phyloP scores from a whole-genome alignment of 305 asterid species.

The Solanum chacoense region DNA sequence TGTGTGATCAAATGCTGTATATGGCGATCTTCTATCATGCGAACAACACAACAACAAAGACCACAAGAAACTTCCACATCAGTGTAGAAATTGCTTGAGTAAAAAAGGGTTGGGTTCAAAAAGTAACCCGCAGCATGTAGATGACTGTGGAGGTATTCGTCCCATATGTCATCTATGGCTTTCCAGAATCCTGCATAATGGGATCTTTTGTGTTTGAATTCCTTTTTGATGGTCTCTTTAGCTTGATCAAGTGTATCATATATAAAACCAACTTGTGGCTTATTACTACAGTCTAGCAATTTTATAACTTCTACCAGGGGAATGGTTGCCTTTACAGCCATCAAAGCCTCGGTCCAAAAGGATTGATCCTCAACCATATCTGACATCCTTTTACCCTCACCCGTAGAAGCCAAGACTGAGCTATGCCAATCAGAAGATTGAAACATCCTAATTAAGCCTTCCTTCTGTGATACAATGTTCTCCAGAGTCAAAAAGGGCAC shows the following conservation, averaged over 20 bases:
- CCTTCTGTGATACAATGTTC: constrained; percentile 30
- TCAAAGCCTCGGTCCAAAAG: constrained; percentile 34
- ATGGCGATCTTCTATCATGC: constrained; percentile 8
- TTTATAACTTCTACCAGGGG: constrained; percentile 45
- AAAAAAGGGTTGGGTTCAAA: constrained; percentile 42
- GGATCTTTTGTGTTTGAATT: constrained; percentile 17
- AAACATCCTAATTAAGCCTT: constrained; percentile 16
- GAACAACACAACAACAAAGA: constrained; percentile 19
- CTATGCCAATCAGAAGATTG: constrained; percentile 12
- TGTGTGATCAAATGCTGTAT: constrained; percentile 14
- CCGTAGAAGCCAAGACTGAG: constrained; percentile 6
- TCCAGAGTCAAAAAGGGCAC: constrained; percentile 40
- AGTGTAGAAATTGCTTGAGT: constrained; percentile 14
- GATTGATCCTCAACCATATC: constrained; percentile 24
- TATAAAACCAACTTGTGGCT: constrained; percentile 31
- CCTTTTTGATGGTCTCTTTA: constrained; percentile 42
- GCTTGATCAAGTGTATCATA: constrained; percentile 53
- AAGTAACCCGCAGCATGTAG: constrained; percentile 59
- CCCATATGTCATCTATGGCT: constrained; percentile 50
- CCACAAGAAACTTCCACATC: constrained; percentile 49
- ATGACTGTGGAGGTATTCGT: constrained; percentile 37
- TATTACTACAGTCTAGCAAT: constrained; percentile 15
- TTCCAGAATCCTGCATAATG: constrained; percentile 38
- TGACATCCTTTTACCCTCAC: constrained; percentile 26
- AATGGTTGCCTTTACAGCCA: constrained; percentile 30